Conservation (phyloP, 164 flowering plant genomes). For the Cinnamomum chago region DNA sequence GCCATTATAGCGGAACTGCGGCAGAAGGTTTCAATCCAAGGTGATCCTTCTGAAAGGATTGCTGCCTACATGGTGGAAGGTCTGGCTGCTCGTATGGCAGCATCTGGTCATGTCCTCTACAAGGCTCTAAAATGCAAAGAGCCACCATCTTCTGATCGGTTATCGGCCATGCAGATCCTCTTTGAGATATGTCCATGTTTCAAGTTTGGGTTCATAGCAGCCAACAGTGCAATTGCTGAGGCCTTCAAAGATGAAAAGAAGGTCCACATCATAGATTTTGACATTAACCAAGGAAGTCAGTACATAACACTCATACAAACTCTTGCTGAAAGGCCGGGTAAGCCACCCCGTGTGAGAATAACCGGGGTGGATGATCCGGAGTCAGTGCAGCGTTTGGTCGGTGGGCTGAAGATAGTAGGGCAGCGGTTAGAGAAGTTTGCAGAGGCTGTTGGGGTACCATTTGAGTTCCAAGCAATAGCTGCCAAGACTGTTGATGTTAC, state of each 20-base stretch:
- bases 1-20: constrained; percentile 57
- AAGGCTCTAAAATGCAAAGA: constrained; percentile 89
- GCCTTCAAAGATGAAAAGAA: constrained; percentile 59
- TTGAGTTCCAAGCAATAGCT: constrained; percentile 68
- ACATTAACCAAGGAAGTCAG: constrained; percentile 92
- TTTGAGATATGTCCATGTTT: constrained; percentile 97
- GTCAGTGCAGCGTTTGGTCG: constrained; percentile 78
- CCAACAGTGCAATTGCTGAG: constrained; percentile 82
- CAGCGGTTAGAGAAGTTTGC: constrained; percentile 71
- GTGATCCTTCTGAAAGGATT: constrained; percentile 83
- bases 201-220: constrained; percentile 88
- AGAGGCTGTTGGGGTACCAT: constrained; percentile 47
- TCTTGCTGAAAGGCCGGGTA: constrained; percentile 41
- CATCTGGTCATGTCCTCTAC: constrained; percentile 75
- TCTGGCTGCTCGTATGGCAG: constrained; percentile 84
- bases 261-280: constrained; percentile 89
- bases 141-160: constrained; percentile 74
- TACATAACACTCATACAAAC: constrained; percentile 75
- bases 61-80: constrained; percentile 99
- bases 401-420: constrained; percentile 74
- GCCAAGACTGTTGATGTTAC: constrained; percentile 50
- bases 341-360: constrained; percentile 52
- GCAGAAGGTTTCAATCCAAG: constrained; percentile 80
- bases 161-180: constrained; percentile 96
- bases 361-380: constrained; percentile 99